A percentile compares a stretch with the other conserved stretches of the same genome.
Evolutionary conservation across 768 basidiomycete genomes (phyloP).

Genomic region (Leccinellum rugosiceps): DNA sequence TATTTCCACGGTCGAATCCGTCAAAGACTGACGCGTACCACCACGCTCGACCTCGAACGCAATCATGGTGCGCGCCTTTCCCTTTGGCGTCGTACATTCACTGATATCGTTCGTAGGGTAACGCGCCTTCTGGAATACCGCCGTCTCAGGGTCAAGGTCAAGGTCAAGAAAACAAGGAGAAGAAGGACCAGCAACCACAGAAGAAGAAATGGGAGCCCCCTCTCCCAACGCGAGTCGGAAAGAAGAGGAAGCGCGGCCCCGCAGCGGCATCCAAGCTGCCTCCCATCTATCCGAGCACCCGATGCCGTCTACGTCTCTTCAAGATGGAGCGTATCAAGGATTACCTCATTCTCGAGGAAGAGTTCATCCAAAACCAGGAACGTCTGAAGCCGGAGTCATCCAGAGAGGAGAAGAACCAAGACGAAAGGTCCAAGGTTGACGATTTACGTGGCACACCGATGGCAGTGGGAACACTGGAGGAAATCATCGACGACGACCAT

Average conservation of each 20-base stretch:
- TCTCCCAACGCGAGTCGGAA: slow-evolving; percentile 92
- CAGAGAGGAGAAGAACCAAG: slow-evolving; percentile 93
- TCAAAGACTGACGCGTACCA: slow-evolving; percentile 47
- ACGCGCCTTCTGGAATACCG: slow-evolving; percentile 62
- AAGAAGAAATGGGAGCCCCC: slow-evolving; percentile 99
- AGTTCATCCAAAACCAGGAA: slow-evolving; percentile 92
- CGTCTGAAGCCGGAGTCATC: slow-evolving; percentile 83
- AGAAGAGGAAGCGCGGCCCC: slow-evolving; percentile 94
- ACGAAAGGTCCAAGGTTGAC: slow-evolving; percentile 91
- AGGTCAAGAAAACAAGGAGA: slow-evolving; percentile 49
- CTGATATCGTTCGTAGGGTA: slow-evolving; percentile 51
- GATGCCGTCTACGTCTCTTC: slow-evolving; percentile 91
- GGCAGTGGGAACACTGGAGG: slow-evolving; percentile 98
- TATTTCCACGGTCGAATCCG: slow-evolving; percentile 27
- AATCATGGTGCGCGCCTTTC: slow-evolving; percentile 23
- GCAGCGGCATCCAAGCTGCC: slow-evolving; percentile 89
- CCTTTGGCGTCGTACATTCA: neutral
- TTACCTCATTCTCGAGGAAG: slow-evolving; percentile 92
- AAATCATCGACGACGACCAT: slow-evolving; percentile 97
- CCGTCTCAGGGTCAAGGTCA: slow-evolving; percentile 32
- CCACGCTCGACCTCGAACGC: slow-evolving; percentile 3
- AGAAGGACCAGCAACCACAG: slow-evolving; percentile 44
- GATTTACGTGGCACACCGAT: slow-evolving; percentile 93
- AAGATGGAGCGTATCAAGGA: slow-evolving; percentile 99
- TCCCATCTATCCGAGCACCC: slow-evolving; percentile 88